A percentile compares a stretch with the other conserved stretches of the same genome.
Evolutionary conservation across 495 filamentous ascomycete species (phyloP).

Genomic region (Sordaria brevicollis): DNA sequence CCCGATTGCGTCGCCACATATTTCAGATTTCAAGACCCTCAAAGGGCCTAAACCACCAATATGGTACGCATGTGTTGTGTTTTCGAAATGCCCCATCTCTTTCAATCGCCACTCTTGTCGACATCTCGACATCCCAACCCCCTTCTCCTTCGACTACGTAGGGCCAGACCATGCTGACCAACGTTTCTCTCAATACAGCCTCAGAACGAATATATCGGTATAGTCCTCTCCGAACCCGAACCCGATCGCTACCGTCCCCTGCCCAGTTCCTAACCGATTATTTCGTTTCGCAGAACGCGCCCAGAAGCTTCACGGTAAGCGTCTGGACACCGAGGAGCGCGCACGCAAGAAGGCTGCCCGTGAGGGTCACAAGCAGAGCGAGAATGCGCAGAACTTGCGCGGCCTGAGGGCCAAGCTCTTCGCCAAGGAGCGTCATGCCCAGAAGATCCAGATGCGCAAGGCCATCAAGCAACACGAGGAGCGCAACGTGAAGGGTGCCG

Average conservation of each 20-base stretch:
- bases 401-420: conserved; percentile 91
- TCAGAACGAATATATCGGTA: conserved; percentile 88
- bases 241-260: background rate
- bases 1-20: background rate
- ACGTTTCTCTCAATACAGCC: conserved; percentile 40
- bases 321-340: conserved; percentile 79
- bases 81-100: background rate
- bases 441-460: conserved; percentile 99
- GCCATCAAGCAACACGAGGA: conserved; percentile 88
- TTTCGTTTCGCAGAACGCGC: conserved; percentile 13
- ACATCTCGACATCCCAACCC: background rate
- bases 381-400: conserved; percentile 83
- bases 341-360: conserved; percentile 77
- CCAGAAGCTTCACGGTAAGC: conserved; percentile 45
- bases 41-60: conserved; percentile 17
- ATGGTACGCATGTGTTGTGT: conserved; percentile 18
- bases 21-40: conserved; percentile 13
- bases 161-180: background rate
- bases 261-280: conserved; percentile 1
- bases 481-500: conserved; percentile 86
- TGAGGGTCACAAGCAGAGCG: conserved; percentile 72
- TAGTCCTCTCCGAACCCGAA: background rate
- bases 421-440: conserved; percentile 83
- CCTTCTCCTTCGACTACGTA: background rate
- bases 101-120: conserved; percentile 9